Conservation (phyloP, 345 rosid species). For the Draba incana region DNA sequence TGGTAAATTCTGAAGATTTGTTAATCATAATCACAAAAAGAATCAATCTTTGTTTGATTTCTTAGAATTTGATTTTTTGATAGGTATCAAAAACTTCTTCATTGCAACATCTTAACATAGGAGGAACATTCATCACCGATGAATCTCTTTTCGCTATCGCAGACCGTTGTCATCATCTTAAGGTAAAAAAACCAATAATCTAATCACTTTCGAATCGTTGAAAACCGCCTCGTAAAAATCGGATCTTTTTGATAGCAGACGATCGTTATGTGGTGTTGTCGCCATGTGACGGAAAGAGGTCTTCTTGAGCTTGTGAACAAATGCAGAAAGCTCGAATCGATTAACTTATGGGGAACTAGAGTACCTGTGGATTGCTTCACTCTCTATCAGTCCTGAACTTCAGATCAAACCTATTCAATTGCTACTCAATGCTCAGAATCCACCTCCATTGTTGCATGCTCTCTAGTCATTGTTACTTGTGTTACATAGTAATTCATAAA, state of each 20-base stretch:
- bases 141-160: slow-evolving; percentile 80
- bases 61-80: not conserved
- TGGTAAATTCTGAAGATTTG: slow-evolving; percentile 52
- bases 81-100: slow-evolving; percentile 76
- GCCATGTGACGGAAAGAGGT: slow-evolving; percentile 80
- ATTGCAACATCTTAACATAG: slow-evolving; percentile 75
- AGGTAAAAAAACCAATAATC: slow-evolving; percentile 46
- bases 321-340: slow-evolving; percentile 71
- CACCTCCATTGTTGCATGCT: slow-evolving; percentile 52
- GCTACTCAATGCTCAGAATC: slow-evolving; percentile 47
- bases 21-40: not conserved
- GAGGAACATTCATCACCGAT: slow-evolving; percentile 92
- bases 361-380: slow-evolving; percentile 71
- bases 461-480: slow-evolving; percentile 30
- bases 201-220: not conserved
- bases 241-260: slow-evolving; percentile 45
- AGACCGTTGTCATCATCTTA: slow-evolving; percentile 68
- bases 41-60: not conserved
- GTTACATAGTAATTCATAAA: slow-evolving; percentile 34
- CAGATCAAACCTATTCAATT: slow-evolving; percentile 58
- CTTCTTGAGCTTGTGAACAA: slow-evolving; percentile 63
- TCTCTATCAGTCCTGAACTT: slow-evolving; percentile 67
- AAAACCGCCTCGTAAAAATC: no score
- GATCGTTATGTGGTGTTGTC: slow-evolving; percentile 85
- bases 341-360: slow-evolving; percentile 90